Percentiles rank a stretch among this genome's conserved stretches.
Evolutionary conservation across 2,329 filamentous ascomycete genomes (phyloP).

Genomic region (Epichloe gansuensis): DNA sequence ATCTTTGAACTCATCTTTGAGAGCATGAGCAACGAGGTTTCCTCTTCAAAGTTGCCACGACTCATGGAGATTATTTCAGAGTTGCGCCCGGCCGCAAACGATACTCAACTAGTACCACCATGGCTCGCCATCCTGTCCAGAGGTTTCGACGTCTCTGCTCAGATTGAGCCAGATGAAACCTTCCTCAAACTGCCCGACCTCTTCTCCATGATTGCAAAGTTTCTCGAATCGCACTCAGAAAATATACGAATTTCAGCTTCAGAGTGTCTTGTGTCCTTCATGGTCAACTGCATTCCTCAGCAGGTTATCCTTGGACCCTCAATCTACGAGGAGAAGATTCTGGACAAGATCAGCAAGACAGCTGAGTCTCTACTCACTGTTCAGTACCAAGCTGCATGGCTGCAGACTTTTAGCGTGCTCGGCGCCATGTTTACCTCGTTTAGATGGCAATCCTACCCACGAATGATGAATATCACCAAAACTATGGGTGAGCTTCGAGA

Average conservation of each 20-base stretch:
- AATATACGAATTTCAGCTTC: conserved; percentile 93
- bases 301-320: conserved; percentile 79
- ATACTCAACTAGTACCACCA: conserved; percentile 85
- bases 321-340: conserved; percentile 78
- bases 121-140: conserved; percentile 95
- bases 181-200: conserved; percentile 82
- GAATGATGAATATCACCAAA: conserved; percentile 63
- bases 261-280: conserved; percentile 86
- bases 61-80: conserved; percentile 87
- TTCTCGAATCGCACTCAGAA: conserved; percentile 75
- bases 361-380: conserved; percentile 69
- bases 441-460: conserved; percentile 72
- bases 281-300: conserved; percentile 78
- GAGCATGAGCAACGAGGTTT: conserved; percentile 76
- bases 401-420: conserved; percentile 84
- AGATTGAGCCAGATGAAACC: conserved; percentile 79
- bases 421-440: conserved; percentile 78
- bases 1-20: conserved; percentile 96
- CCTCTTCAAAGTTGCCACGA: conserved; percentile 78
- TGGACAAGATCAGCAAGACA: conserved; percentile 67
- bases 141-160: conserved; percentile 86
- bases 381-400: conserved; percentile 89
- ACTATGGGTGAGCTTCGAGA: conserved; percentile 77
- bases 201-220: conserved; percentile 67
- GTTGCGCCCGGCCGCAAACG: conserved; percentile 80